Base-by-base conservation (phyloP, 2,329 filamentous ascomycete species). In the Magnaporthiopsis incrustans region DNA sequence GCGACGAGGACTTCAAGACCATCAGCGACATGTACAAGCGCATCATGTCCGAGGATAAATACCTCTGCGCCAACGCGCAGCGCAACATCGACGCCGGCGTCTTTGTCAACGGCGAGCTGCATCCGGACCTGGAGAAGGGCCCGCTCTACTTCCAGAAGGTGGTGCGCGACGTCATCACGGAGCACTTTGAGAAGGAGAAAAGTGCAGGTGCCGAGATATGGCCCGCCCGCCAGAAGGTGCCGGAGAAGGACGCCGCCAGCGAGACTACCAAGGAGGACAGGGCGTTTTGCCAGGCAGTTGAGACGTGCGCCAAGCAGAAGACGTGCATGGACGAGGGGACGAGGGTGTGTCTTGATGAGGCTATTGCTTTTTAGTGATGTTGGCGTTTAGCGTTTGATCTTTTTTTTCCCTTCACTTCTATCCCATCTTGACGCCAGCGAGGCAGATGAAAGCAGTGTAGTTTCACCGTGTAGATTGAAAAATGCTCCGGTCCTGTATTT, bases 21-120 rank as follows among this genome's bases (percentile, higher is more conserved):
- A 84, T 88, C 72, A 81, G 79, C 71, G 73, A 82, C 59, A 83
- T 88, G 69, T 88, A 87, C 77, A 85, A 84, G 73, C 81, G 82
- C 56, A 81, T 89, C 72, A 84, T 88, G 82, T 78, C 79, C 1
- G 86, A 89, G 72, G 86, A 89, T 75, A 88, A 88, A 70, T 77
- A 81, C 11, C 81, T 89, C 32, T 88, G 85, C 75, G 76, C 80
- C 68, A 79, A 78, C 15, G 80, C 83, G 1, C 85, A 88, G 70
- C 79, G 77, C 71, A 88, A 89, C 71, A 77, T 88, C 68, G 83
- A 85, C 71, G 78, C 82, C 0, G 84, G 85, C 10, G 78, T 87
- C 62, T 88, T 87, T 65, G 75, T 85, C 71, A 87, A 84, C 69
- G 86, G 86, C 63, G 81, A 87, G 71, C 75, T 88, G 72, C 85